A percentile compares a stretch with the other conserved stretches of the same genome.
These are phyloP conservation scores for Phytophthora ohioensis DNA, from an alignment of 352 stramenopile species.

Conservation along the genomic window DNA sequence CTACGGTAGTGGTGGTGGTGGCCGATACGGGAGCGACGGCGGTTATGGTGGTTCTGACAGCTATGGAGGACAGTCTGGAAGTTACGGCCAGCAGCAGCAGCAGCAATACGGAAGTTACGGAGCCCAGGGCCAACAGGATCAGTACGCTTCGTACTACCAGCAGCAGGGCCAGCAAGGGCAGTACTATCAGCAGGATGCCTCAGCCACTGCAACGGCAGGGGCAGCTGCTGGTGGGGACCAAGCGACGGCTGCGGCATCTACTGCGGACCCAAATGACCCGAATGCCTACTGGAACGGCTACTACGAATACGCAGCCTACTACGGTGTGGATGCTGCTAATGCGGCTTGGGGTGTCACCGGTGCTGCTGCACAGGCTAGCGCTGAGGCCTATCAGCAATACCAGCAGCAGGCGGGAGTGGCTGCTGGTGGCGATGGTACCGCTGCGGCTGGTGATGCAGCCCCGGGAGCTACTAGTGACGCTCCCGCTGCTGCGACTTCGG, in stretches of 20 bases:
- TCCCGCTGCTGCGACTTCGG: slow-evolving; percentile 19
- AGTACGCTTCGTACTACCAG: slow-evolving; percentile 82
- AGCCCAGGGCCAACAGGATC: slow-evolving; percentile 55
- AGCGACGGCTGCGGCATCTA: slow-evolving; percentile 33
- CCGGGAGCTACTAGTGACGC: slow-evolving; percentile 21
- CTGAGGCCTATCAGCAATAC: slow-evolving; percentile 79
- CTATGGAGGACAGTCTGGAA: slow-evolving; percentile 43
- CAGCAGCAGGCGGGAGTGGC: slow-evolving; percentile 58
- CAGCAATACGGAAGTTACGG: slow-evolving; percentile 46
- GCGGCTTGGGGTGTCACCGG: slow-evolving; percentile 86
- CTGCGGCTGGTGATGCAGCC: slow-evolving; percentile 16
- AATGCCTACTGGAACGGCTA: slow-evolving; percentile 92
- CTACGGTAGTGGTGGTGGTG: slow-evolving; percentile 30
- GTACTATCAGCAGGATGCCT: slow-evolving; percentile 68
- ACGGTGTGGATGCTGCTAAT: slow-evolving; percentile 87
- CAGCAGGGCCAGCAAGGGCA: slow-evolving; percentile 60
- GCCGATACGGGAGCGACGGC: slow-evolving; percentile 25
- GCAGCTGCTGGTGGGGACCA: slow-evolving; percentile 27
- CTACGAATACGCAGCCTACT: slow-evolving; percentile 91
- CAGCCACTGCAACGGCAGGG: slow-evolving; percentile 18
- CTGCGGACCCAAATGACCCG: slow-evolving; percentile 84
- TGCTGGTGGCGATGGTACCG: slow-evolving; percentile 3
- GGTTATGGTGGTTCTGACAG: slow-evolving; percentile 38
- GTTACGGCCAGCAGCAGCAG: slow-evolving; percentile 66
- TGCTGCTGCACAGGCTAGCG: slow-evolving; percentile 71